Evolutionary conservation across 2,329 filamentous ascomycete genomes (phyloP).

Genomic region (Bretziella fagacearum): DNA sequence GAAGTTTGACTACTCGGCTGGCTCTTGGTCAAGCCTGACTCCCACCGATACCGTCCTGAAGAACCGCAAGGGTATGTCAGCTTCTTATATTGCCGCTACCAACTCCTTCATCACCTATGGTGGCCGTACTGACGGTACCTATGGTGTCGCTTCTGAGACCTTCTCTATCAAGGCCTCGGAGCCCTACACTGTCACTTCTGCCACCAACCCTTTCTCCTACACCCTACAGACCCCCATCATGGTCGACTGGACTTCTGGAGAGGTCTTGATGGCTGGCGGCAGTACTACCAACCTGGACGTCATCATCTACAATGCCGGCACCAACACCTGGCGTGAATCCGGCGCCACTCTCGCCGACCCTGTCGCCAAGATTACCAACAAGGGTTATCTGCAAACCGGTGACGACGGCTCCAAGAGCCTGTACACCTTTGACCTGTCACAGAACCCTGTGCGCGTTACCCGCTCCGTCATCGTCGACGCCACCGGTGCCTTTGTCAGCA

Average conservation of each 20-base stretch:
- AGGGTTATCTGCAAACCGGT: conserved; percentile 49
- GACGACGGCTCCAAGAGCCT: conserved; percentile 64
- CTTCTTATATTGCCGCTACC: conserved; percentile 52
- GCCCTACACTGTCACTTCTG: conserved; percentile 42
- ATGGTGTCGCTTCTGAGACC: conserved; percentile 49
- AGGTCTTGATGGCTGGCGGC: conserved; percentile 62
- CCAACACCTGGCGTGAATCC: conserved; percentile 47
- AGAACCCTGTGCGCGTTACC: conserved; percentile 57
- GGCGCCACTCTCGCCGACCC: conserved; percentile 45
- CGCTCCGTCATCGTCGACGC: conserved; percentile 50
- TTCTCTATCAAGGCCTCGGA: conserved; percentile 52
- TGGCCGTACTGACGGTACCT: conserved; percentile 46
- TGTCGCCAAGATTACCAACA: conserved; percentile 41
- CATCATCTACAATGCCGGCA: conserved; percentile 50
- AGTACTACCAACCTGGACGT: conserved; percentile 41
- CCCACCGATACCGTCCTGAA: conserved; percentile 37
- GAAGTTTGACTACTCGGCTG: conserved; percentile 38
- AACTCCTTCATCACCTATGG: conserved; percentile 67
- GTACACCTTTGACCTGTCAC: conserved; percentile 58
- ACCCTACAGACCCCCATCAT: conserved; percentile 40
- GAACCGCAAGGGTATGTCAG: conserved; percentile 58
- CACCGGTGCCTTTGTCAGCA: conserved; percentile 36
- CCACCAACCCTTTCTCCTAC: conserved; percentile 14
- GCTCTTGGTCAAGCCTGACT: conserved; percentile 33
- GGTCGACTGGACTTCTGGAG: conserved; percentile 52